Conservation (phyloP, 2,329 filamentous ascomycete genomes). For the Pleurostoma richardsiae region DNA sequence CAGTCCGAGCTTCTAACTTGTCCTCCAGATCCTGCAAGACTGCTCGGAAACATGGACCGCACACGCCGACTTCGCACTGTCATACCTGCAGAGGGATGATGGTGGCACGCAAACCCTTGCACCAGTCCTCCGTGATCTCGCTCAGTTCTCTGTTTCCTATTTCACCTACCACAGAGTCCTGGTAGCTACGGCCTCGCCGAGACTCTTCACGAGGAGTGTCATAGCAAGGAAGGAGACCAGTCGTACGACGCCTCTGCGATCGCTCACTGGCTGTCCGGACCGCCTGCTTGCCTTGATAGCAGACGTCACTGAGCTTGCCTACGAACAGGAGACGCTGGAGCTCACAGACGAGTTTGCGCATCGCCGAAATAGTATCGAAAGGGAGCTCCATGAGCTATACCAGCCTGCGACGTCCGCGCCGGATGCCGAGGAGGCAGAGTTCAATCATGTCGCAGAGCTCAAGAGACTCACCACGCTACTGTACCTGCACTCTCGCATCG, state of each 20-base stretch:
- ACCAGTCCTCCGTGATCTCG: slow-evolving; percentile 9
- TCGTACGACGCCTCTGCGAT: slow-evolving; percentile 1
- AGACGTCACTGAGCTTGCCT: slow-evolving; percentile 3
- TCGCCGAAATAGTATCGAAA: neutral
- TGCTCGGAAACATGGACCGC: slow-evolving; percentile 20
- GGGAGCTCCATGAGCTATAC: neutral
- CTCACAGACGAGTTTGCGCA: neutral
- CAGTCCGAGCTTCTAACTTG: neutral
- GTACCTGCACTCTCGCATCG: slow-evolving; percentile 20
- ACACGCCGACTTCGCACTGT: slow-evolving; percentile 16
- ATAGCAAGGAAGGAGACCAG: neutral
- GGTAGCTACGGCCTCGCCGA: slow-evolving; percentile 9
- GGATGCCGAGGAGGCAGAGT: slow-evolving; percentile 2
- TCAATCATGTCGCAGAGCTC: slow-evolving; percentile 13
- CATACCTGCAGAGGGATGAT: slow-evolving; percentile 1
- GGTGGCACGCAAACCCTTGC: slow-evolving; percentile 10
- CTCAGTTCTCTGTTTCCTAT: slow-evolving; percentile 18
- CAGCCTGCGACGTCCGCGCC: neutral
- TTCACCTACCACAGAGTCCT: slow-evolving; percentile 12
- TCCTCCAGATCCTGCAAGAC: slow-evolving; percentile 15
- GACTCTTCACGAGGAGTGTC: neutral
- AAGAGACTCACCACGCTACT: slow-evolving; percentile 19
- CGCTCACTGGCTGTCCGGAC: slow-evolving; percentile 11
- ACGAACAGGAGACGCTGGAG: neutral
- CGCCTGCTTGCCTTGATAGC: slow-evolving; percentile 9